Evolutionary conservation across 208 protist genomes (phyloP).

Genomic region (Lotmaria passim): DNA sequence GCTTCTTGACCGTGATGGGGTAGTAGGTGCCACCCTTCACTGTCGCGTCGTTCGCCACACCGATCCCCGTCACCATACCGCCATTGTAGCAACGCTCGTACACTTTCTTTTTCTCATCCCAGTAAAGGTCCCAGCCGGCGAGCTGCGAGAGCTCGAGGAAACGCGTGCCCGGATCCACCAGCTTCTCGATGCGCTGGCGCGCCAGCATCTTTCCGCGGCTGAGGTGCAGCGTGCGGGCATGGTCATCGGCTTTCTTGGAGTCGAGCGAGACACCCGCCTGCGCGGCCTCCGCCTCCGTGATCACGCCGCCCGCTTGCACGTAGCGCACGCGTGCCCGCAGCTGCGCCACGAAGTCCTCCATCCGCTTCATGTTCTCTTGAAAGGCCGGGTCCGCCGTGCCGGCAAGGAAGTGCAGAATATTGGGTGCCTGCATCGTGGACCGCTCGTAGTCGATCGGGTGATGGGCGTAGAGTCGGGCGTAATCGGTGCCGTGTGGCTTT

Average conservation of each 20-base stretch:
- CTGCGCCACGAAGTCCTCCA: conserved; percentile 53
- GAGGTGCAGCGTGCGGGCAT: conserved; percentile 35
- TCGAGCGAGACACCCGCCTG: conserved; percentile 15
- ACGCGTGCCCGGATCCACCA: conserved; percentile 91
- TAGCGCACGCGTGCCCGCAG: conserved; percentile 42
- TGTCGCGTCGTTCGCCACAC: conserved; percentile 96
- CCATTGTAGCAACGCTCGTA: conserved; percentile 84
- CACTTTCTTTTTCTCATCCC: conserved; percentile 51
- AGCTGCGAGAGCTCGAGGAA: conserved; percentile 97
- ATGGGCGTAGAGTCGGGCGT: conserved; percentile 38
- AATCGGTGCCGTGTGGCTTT: conserved; percentile 19
- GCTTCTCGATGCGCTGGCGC: conserved; percentile 90
- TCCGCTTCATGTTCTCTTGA: conserved; percentile 53
- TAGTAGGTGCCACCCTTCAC: conserved; percentile 98
- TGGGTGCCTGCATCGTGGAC: conserved; percentile 33
- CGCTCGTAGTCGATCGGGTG: conserved; percentile 61
- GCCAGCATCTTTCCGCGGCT: conserved; percentile 89
- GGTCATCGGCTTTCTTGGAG: conserved; percentile 30
- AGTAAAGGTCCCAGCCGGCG: conserved; percentile 94
- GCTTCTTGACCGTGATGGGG: conserved; percentile 98
- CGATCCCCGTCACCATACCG: conserved; percentile 96
- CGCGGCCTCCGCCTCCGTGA: conserved; percentile 24
- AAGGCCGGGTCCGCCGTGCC: conserved; percentile 42
- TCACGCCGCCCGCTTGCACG: conserved; percentile 37
- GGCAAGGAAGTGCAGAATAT: conserved; percentile 58